A percentile compares a stretch with the other conserved stretches of the same genome.
These are phyloP conservation scores for Viridothelium virens DNA, from an alignment of 495 filamentous ascomycete genomes.

Conservation along the genomic window DNA sequence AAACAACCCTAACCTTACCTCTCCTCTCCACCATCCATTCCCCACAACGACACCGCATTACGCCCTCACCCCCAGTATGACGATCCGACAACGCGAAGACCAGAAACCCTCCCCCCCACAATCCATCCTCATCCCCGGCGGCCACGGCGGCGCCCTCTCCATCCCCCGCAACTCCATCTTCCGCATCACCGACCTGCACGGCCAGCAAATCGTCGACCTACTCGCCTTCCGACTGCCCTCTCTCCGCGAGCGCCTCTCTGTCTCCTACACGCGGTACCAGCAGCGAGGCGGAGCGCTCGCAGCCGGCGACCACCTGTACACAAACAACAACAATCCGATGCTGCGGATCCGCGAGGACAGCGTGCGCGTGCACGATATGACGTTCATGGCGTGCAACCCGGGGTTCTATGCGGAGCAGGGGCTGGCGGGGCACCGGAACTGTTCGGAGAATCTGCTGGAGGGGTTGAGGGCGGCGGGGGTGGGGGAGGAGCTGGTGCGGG, in stretches of 20 bases:
- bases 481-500: not conserved
- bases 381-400: slow-evolving; percentile 39
- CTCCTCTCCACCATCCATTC: too few species aligned
- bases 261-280: slow-evolving; percentile 37
- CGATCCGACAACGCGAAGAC: not conserved
- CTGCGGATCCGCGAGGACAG: slow-evolving; percentile 31
- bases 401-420: slow-evolving; percentile 33
- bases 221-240: slow-evolving; percentile 28
- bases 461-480: slow-evolving; percentile 31
- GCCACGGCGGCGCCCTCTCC: slow-evolving; percentile 31
- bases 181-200: slow-evolving; percentile 37
- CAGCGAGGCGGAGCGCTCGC: slow-evolving; percentile 31
- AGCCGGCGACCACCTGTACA: slow-evolving; percentile 34
- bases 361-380: slow-evolving; percentile 37
- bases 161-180: slow-evolving; percentile 30
- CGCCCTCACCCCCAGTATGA: not conserved
- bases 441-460: slow-evolving; percentile 35
- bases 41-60: too few species aligned
- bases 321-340: slow-evolving; percentile 32
- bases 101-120: slow-evolving; percentile 2
- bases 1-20: too few species aligned
- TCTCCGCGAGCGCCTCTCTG: slow-evolving; percentile 32
- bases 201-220: slow-evolving; percentile 38
- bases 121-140: slow-evolving; percentile 20
- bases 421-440: slow-evolving; percentile 30